Evolutionary conservation across 2,329 filamentous ascomycete species (phyloP), one percentile per base, ranked within the genome.

Genomic region (Furcasterigmium furcatum): DNA sequence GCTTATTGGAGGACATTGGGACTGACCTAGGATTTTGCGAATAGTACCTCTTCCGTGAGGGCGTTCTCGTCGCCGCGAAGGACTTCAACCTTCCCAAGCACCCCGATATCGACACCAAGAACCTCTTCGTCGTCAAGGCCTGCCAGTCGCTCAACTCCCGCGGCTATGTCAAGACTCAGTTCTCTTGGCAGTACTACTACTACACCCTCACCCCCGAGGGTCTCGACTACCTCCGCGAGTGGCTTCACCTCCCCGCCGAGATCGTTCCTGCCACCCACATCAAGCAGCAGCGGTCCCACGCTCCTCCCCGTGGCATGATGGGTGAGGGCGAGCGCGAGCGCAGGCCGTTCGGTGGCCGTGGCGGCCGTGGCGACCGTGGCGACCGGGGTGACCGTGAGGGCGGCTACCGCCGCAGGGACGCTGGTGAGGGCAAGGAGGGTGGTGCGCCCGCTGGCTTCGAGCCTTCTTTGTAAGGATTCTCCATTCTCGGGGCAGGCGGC

Each of bases 101-200:
- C 82, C 82, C 82, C 71, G 92, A 99, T 66, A 94, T 97, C 74
- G 94, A 96, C 81, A 95, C 91, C 76, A 96, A 96, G 87, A 99
- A 99, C 85, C 89, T 99, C 67, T 97, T 77, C 74, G 92, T 97
- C 74, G 89, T 99, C 85, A 99, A 99, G 86, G 94, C 94, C 67
- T 87, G 85, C 79, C 94, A 99, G 82, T 99, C 94, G 57, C 85
- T 99, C 70, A 95, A 85, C 80, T 96, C 91, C 63, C 92, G 94
- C 73, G 92, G 92, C 72, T 97, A 89, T 77, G 85, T 99, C 79
- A 99, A 99, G 89, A 99, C 94, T 65, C 94, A 95, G 77, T 99
- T 99, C 88, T 96, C 91, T 60, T 96, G 91, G 91, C 91, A 96
- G 79, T 96, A 91, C 84, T 96, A 97, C 87, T 99, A 99, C 88